A percentile compares a stretch with the other conserved stretches of the same genome.
phyloP scores from a whole-genome alignment of 148 eudicot genomes.

The Rhododendron simsii region DNA sequence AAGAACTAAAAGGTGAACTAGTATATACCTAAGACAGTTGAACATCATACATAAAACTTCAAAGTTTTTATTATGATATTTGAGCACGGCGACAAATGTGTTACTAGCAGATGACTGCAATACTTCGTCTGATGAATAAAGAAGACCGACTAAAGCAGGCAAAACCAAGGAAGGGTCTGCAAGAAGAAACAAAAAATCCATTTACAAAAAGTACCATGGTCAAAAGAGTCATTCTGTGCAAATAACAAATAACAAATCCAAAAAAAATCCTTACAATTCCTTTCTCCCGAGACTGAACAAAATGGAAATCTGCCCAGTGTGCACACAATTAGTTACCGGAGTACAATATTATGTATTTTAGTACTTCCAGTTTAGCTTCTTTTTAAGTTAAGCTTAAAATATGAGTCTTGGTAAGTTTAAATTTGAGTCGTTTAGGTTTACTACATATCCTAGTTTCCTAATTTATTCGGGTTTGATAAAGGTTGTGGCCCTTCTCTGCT shows the following conservation, averaged over 20 bases:
- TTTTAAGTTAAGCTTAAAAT: not conserved
- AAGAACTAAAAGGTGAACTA: constrained; percentile 1
- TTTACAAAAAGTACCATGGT: not conserved
- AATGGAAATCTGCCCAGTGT: not conserved
- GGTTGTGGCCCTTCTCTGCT: not conserved
- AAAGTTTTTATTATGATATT: constrained; percentile 35
- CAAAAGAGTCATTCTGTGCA: not conserved
- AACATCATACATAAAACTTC: constrained; percentile 56
- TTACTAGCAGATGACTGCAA: constrained; percentile 32
- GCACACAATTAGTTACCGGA: not conserved
- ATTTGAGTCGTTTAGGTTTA: not conserved
- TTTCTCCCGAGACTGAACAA: not conserved
- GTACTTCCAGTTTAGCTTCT: not conserved
- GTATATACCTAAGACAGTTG: constrained; percentile 66
- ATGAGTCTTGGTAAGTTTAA: not conserved
- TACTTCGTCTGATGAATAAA: constrained; percentile 34
- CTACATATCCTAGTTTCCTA: not conserved
- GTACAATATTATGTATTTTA: not conserved
- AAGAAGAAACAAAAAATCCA: constrained; percentile 13
- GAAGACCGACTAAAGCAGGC: constrained; percentile 44
- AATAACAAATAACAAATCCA: not conserved
- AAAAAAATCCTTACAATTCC: not conserved
- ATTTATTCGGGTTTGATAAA: not conserved
- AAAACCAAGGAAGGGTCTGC: constrained; percentile 60
- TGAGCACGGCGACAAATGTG: constrained; percentile 44